phyloP scores from a whole-genome alignment of 2,329 filamentous ascomycete species.

The Ceratocystis colombiana region DNA sequence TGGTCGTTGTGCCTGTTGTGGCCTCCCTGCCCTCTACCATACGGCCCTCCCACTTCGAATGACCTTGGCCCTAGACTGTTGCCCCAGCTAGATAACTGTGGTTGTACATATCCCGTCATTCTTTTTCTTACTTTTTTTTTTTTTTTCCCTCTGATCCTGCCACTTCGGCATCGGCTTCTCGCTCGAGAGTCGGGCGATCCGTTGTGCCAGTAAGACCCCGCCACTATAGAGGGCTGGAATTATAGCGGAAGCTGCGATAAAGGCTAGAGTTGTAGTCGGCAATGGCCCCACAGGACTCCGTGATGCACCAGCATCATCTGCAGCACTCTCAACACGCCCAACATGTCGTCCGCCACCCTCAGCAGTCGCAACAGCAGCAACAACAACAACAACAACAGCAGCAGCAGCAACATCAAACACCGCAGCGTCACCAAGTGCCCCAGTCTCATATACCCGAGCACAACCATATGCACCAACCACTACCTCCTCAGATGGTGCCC shows the following conservation, averaged over 20 bases:
- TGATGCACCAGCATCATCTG: constrained; percentile 29
- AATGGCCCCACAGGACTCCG: constrained; percentile 17
- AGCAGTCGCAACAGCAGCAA: constrained; percentile 21
- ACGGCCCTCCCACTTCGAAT: neutral
- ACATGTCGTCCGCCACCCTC: constrained; percentile 23
- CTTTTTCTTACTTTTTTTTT: neutral
- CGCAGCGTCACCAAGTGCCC: constrained; percentile 26
- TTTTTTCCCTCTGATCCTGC: neutral
- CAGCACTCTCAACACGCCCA: constrained; percentile 26
- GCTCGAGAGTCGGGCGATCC: neutral
- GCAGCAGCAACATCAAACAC: constrained; percentile 27
- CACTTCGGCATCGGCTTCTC: neutral
- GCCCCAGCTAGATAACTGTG: neutral
- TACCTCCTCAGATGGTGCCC: neutral
- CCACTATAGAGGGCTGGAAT: constrained; percentile 3
- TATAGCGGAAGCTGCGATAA: neutral
- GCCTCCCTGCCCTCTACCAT: neutral
- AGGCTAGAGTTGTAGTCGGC: constrained; percentile 3
- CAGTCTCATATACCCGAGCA: constrained; percentile 16
- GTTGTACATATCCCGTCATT: neutral
- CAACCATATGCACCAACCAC: constrained; percentile 14
- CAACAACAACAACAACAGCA: no score
- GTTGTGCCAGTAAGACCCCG: constrained; percentile 15
- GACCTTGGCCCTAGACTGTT: neutral
- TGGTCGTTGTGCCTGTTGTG: neutral